Conservation (phyloP, 1,284 basidiomycete genomes). For the Ceratobasidium sp. region DNA sequence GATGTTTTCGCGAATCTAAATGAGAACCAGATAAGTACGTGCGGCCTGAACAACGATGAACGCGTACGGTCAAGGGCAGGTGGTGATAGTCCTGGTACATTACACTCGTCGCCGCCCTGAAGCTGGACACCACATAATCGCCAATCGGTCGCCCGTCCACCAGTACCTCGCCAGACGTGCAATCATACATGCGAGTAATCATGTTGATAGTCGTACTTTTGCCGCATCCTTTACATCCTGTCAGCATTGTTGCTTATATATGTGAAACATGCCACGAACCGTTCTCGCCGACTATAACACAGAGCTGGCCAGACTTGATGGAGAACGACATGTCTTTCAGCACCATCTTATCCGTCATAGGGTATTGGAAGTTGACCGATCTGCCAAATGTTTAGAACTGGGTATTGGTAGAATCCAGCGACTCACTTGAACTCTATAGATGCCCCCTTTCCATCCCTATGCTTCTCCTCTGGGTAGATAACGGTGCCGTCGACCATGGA, state of each 20-base stretch:
- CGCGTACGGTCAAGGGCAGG: slow-evolving; percentile 42
- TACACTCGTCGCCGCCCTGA: slow-evolving; percentile 40
- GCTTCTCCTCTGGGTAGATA: slow-evolving; percentile 14
- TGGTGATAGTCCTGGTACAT: slow-evolving; percentile 45
- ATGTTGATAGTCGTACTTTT: slow-evolving; percentile 46
- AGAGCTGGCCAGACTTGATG: slow-evolving; percentile 43
- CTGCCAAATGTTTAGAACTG: neutral
- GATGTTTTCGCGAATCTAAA: slow-evolving; percentile 45
- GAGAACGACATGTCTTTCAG: slow-evolving; percentile 43
- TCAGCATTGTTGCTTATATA: neutral
- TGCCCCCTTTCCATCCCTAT: slow-evolving; percentile 16
- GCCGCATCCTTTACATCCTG: slow-evolving; percentile 37
- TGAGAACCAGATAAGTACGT: neutral
- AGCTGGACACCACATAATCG: slow-evolving; percentile 39
- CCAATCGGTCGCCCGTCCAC: slow-evolving; percentile 43
- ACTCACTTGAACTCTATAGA: slow-evolving; percentile 35
- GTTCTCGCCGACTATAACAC: slow-evolving; percentile 46
- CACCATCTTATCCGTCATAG: slow-evolving; percentile 34
- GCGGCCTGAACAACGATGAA: neutral
- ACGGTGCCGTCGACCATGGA: slow-evolving; percentile 32
- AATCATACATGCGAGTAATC: slow-evolving; percentile 45
- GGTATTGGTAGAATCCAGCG: neutral
- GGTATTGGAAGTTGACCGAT: slow-evolving; percentile 44
- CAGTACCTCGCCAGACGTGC: slow-evolving; percentile 41
- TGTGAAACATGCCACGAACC: slow-evolving; percentile 2